These are phyloP conservation scores for Gaeumannomyces tritici DNA, from an alignment of 2,329 filamentous ascomycete species.

Conservation along the genomic window DNA sequence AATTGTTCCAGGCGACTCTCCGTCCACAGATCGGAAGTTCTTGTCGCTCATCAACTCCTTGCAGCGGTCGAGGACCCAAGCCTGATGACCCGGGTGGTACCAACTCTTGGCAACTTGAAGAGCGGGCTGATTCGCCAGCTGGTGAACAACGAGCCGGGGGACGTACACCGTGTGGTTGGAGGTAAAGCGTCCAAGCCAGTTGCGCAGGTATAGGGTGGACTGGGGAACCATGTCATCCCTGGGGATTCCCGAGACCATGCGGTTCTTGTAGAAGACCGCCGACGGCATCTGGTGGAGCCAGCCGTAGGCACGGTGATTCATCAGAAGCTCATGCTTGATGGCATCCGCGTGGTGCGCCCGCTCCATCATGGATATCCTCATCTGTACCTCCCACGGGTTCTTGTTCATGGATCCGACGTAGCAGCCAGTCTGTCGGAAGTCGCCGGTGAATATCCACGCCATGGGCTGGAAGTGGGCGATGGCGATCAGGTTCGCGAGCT, in stretches of 20 bases:
- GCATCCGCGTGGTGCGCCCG: conserved; percentile 13
- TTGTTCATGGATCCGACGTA: conserved; percentile 19
- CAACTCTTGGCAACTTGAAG: conserved; percentile 23
- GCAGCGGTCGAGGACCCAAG: conserved; percentile 24
- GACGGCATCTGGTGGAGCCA: conserved; percentile 29
- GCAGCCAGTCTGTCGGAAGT: conserved; percentile 33
- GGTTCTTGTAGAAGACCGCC: conserved; percentile 27
- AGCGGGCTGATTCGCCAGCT: background rate
- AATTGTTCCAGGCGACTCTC: conserved; percentile 21
- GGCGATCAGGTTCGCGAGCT: conserved; percentile 33
- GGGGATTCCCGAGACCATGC: conserved; percentile 24
- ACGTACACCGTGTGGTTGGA: conserved; percentile 12
- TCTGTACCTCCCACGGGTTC: conserved; percentile 11
- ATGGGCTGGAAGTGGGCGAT: conserved; percentile 30
- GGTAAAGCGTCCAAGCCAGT: conserved; percentile 10
- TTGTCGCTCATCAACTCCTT: conserved; percentile 19
- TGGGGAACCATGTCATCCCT: conserved; percentile 8
- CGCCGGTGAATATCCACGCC: conserved; percentile 35
- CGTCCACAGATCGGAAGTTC: conserved; percentile 20
- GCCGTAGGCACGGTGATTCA: conserved; percentile 18
- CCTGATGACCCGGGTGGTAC: conserved; percentile 28
- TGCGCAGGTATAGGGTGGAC: conserved; percentile 8
- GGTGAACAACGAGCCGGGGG: conserved; percentile 26
- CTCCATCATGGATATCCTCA: conserved; percentile 17
- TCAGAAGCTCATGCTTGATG: conserved; percentile 14